Conservation (phyloP, 1,139 yeast species). For the Geotrichum carabidarum region DNA sequence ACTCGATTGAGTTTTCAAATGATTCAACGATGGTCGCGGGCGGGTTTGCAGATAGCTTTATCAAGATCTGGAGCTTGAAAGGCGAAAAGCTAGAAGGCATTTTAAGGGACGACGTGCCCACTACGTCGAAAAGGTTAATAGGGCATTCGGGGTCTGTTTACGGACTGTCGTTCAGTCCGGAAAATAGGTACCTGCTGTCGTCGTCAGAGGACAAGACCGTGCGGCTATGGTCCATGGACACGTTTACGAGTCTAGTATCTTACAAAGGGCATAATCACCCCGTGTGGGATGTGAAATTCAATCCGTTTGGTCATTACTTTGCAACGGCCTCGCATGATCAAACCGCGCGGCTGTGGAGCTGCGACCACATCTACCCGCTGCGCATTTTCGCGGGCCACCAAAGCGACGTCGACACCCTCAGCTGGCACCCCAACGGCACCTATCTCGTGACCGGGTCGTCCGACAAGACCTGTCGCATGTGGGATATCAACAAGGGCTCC, state of each 20-base stretch:
- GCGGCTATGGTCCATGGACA: constrained; percentile 89
- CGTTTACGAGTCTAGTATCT: constrained; percentile 82
- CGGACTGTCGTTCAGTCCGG: constrained; percentile 87
- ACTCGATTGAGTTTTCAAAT: constrained; percentile 77
- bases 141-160: constrained; percentile 96
- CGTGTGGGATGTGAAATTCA: constrained; percentile 93
- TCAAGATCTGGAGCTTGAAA: constrained; percentile 87
- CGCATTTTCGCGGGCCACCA: constrained; percentile 96
- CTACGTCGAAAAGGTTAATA: constrained; percentile 54
- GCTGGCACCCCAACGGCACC: constrained; percentile 93
- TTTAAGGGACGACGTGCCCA: constrained; percentile 52
- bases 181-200: constrained; percentile 71
- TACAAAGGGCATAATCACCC: constrained; percentile 96
- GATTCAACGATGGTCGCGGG: constrained; percentile 87
- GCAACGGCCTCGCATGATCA: constrained; percentile 97
- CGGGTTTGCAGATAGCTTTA: constrained; percentile 88
- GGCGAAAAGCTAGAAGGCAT: constrained; percentile 75
- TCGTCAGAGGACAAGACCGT: constrained; percentile 91
- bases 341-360: constrained; percentile 96
- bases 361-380: constrained; percentile 94
- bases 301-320: constrained; percentile 94
- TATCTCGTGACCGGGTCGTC: constrained; percentile 92
- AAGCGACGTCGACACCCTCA: constrained; percentile 92
- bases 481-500: constrained; percentile 90
- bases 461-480: constrained; percentile 94